Conservation (phyloP, 106 monocot genomes). For the Gastrodia elata region DNA sequence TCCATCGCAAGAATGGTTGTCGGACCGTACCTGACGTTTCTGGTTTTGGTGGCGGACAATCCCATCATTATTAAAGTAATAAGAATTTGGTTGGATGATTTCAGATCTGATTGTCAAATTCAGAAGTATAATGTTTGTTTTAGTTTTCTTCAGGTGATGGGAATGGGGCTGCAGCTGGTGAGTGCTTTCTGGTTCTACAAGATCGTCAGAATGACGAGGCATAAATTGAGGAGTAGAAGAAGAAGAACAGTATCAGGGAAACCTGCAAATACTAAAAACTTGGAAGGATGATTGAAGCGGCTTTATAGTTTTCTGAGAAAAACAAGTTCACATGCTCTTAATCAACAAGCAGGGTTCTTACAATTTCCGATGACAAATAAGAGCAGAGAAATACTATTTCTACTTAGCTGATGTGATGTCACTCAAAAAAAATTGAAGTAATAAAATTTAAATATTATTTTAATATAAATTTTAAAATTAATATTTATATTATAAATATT, state of each 20-base stretch:
- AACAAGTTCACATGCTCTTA: too few relatives aligned
- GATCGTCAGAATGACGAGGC: slow-evolving; percentile 40
- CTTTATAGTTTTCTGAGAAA: too few relatives aligned
- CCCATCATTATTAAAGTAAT: slow-evolving; percentile 14
- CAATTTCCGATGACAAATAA: too few relatives aligned
- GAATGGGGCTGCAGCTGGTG: slow-evolving; percentile 50
- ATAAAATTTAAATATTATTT: too few relatives aligned
- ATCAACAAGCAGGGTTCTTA: too few relatives aligned
- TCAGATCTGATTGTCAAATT: too few relatives aligned
- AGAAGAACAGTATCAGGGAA: slow-evolving; percentile 14
- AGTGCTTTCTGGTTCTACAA: slow-evolving; percentile 68
- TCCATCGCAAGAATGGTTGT: slow-evolving; percentile 21
- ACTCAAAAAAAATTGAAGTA: too few relatives aligned
- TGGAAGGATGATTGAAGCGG: background rate
- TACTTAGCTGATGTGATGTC: too few relatives aligned
- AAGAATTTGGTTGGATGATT: background rate
- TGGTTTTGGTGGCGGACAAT: slow-evolving; percentile 15
- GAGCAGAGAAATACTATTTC: too few relatives aligned
- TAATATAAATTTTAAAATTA: too few relatives aligned
- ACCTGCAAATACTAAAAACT: background rate
- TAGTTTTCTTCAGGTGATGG: slow-evolving; percentile 34
- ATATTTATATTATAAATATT: too few relatives aligned
- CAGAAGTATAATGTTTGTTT: too few relatives aligned
- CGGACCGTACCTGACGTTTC: slow-evolving; percentile 13
- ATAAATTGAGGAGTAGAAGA: slow-evolving; percentile 36